Evolutionary conservation across 805 yeast genomes (phyloP).

Genomic region (Metschnikowia continentalis): DNA sequence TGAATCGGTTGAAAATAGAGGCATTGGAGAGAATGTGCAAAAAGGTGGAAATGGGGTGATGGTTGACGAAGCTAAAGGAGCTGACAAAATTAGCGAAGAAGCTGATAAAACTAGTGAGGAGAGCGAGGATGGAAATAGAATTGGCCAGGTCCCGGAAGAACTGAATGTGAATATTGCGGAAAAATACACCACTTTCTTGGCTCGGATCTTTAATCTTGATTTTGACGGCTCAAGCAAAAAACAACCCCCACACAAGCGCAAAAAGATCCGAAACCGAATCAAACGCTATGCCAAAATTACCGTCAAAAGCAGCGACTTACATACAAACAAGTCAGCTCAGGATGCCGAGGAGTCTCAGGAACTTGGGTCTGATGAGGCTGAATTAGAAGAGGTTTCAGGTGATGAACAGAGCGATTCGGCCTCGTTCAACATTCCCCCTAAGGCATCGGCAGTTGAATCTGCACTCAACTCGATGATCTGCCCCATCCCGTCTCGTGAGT

Average conservation of each 20-base stretch:
- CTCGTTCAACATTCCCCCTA: constrained; percentile 42
- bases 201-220: constrained; percentile 13
- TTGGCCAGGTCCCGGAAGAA: constrained; percentile 34
- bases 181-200: constrained; percentile 13
- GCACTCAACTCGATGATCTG: constrained; percentile 37
- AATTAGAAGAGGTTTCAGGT: not conserved
- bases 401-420: constrained; percentile 5
- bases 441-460: constrained; percentile 40
- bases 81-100: not conserved
- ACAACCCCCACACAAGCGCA: constrained; percentile 10
- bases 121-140: not conserved
- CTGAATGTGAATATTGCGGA: constrained; percentile 9
- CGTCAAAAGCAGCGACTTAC: constrained; percentile 19
- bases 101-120: not conserved
- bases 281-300: constrained; percentile 15
- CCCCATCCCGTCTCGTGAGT: constrained; percentile 36
- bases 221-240: constrained; percentile 4
- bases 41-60: not conserved
- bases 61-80: not conserved
- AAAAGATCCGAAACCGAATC: constrained; percentile 6
- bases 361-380: not conserved
- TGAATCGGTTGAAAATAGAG: not conserved
- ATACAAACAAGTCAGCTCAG: not conserved
- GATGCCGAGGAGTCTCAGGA: not conserved
- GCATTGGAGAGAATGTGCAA: not conserved